These are phyloP conservation scores for Tulasnella sp. DNA, from an alignment of 768 basidiomycete species.

Conservation along the genomic window DNA sequence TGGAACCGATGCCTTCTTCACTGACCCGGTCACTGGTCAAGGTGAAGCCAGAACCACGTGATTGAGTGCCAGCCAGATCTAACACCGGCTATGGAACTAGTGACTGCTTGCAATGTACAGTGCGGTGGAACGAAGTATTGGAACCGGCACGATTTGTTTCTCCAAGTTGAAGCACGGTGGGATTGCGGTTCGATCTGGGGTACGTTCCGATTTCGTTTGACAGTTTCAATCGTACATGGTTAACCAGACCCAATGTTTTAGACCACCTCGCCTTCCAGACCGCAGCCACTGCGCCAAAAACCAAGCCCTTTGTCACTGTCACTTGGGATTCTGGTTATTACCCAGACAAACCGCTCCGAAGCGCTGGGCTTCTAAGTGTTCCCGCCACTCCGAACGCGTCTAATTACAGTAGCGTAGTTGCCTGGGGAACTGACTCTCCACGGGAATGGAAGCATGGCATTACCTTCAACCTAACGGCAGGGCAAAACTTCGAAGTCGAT, in stretches of 20 bases:
- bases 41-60: not conserved
- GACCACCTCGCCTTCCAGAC: not conserved
- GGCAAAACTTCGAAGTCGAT: too few relatives aligned
- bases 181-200: not conserved
- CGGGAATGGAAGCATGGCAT: too few relatives aligned
- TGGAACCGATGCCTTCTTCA: not conserved
- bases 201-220: not conserved
- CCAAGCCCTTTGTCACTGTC: too few relatives aligned
- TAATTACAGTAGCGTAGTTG: too few relatives aligned
- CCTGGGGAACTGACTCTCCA: too few relatives aligned
- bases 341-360: too few relatives aligned
- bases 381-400: too few relatives aligned
- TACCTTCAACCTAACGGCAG: too few relatives aligned
- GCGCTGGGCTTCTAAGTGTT: too few relatives aligned
- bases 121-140: not conserved
- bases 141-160: not conserved
- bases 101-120: not conserved
- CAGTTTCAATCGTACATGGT: too few relatives aligned
- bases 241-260: not conserved
- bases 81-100: not conserved
- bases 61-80: not conserved
- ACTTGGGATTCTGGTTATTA: too few relatives aligned
- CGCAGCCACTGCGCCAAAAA: not conserved
- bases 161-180: not conserved
- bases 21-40: not conserved